Conservation (phyloP, 371 early-diverging fungal species). For the Rhizopus sp. region DNA sequence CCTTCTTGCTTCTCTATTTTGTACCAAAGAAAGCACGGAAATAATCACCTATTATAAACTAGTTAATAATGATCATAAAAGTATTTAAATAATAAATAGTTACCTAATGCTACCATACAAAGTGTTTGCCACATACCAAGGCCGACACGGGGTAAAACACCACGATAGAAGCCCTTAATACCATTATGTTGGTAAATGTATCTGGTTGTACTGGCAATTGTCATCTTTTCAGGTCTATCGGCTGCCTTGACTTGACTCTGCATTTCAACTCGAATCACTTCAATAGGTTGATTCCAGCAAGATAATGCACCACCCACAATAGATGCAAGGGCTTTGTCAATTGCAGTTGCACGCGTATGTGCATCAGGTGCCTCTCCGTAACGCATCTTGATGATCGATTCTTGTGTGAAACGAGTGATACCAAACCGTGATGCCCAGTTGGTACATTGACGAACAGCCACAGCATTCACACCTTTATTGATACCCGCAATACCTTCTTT, state of each 20-base stretch:
- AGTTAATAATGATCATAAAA: not conserved
- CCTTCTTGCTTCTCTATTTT: conserved; percentile 13
- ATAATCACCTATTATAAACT: conserved; percentile 31
- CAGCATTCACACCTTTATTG: conserved; percentile 93
- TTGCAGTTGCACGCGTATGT: conserved; percentile 32
- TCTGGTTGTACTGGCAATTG: conserved; percentile 77
- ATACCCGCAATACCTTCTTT: conserved; percentile 93
- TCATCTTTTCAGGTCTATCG: conserved; percentile 88
- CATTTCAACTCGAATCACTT: conserved; percentile 97
- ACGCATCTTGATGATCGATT: conserved; percentile 59
- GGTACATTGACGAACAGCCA: conserved; percentile 93
- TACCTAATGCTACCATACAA: conserved; percentile 96
- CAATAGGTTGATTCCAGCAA: conserved; percentile 98
- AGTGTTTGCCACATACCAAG: conserved; percentile 94
- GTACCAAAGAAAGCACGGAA: conserved; percentile 37
- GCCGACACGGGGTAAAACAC: conserved; percentile 89
- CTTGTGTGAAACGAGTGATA: conserved; percentile 82
- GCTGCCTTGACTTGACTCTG: conserved; percentile 85
- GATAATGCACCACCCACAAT: conserved; percentile 87
- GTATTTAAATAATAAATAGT: conserved; percentile 24
- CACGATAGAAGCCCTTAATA: conserved; percentile 89
- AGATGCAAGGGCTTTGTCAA: conserved; percentile 77
- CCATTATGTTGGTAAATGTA: conserved; percentile 93
- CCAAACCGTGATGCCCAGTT: conserved; percentile 98
- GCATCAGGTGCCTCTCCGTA: conserved; percentile 48